Percentiles rank a stretch among this genome's conserved stretches.
These are phyloP conservation scores for Tricholoma sp. DNA, from an alignment of 768 basidiomycete genomes.

Conservation along the genomic window DNA sequence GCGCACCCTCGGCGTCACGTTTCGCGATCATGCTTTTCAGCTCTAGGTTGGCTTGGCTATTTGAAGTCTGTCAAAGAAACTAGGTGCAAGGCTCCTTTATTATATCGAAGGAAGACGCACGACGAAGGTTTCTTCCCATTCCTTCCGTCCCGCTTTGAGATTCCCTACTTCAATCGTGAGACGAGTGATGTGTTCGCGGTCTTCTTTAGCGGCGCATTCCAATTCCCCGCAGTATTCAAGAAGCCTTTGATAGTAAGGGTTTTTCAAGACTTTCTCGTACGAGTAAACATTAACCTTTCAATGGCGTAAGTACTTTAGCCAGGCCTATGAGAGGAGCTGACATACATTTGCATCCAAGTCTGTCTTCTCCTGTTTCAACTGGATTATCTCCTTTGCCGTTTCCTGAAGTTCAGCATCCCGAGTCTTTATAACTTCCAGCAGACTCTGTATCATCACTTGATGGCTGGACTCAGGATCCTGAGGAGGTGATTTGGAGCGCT, in stretches of 20 bases:
- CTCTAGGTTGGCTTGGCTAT: slow-evolving; percentile 55
- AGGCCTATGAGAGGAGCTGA: neutral
- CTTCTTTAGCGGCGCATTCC: slow-evolving; percentile 37
- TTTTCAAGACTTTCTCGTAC: slow-evolving; percentile 41
- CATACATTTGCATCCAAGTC: slow-evolving; percentile 42
- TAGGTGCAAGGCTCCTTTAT: slow-evolving; percentile 2
- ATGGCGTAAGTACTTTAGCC: neutral
- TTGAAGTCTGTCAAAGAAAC: slow-evolving; percentile 21
- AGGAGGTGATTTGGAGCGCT: slow-evolving; percentile 35
- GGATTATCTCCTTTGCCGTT: slow-evolving; percentile 40
- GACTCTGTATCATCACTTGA: slow-evolving; percentile 29
- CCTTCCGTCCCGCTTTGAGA: slow-evolving; percentile 33
- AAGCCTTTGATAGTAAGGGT: slow-evolving; percentile 51
- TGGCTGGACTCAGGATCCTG: slow-evolving; percentile 36
- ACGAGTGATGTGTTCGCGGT: slow-evolving; percentile 30
- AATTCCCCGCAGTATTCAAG: slow-evolving; percentile 48
- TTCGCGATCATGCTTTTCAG: slow-evolving; percentile 54
- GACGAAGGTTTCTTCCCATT: slow-evolving; percentile 40
- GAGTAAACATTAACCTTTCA: slow-evolving; percentile 37
- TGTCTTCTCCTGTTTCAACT: slow-evolving; percentile 41
- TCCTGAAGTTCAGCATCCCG: slow-evolving; percentile 43
- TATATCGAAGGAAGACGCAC: slow-evolving; percentile 28
- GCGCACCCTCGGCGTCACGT: slow-evolving; percentile 60
- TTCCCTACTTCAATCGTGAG: slow-evolving; percentile 41
- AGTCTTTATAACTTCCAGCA: slow-evolving; percentile 36